Evolutionary conservation across 192 early-diverging fungal species (phyloP).

Genomic region (Coemansia sp.): DNA sequence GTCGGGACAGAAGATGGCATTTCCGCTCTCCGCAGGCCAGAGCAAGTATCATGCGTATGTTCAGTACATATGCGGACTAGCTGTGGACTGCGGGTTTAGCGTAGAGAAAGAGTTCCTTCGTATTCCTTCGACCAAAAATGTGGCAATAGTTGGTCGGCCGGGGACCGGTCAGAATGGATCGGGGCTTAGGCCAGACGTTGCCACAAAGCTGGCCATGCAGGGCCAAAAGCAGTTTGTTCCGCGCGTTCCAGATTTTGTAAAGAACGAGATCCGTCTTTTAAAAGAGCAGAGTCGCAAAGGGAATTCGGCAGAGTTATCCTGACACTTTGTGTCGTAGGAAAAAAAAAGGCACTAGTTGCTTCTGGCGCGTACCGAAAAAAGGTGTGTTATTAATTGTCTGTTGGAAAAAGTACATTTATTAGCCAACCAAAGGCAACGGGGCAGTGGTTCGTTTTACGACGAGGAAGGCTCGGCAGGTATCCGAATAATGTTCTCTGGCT

Average conservation of each 20-base stretch:
- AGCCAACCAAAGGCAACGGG: not conserved
- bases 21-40: slow-evolving; percentile 38
- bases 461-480: slow-evolving; percentile 34
- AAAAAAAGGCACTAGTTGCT: not conserved
- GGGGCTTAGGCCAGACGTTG: not conserved
- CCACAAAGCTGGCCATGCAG: not conserved
- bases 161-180: slow-evolving; percentile 6
- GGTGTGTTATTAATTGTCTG: not conserved
- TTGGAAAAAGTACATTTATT: slow-evolving; percentile 3
- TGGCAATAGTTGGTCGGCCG: slow-evolving; percentile 66
- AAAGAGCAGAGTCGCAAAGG: slow-evolving; percentile 30
- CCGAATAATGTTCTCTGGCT: slow-evolving; percentile 49
- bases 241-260: slow-evolving; percentile 44
- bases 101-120: slow-evolving; percentile 66
- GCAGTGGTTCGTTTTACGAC: not conserved
- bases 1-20: slow-evolving; percentile 62
- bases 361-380: not conserved
- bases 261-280: slow-evolving; percentile 33
- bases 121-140: slow-evolving; percentile 82
- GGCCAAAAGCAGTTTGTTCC: slow-evolving; percentile 24
- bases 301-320: not conserved
- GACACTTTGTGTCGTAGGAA: not conserved
- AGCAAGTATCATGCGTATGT: slow-evolving; percentile 74
- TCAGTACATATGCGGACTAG: slow-evolving; percentile 60
- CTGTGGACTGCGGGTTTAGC: slow-evolving; percentile 59